Conservation (phyloP, 306 rosid genomes). For the Cucurbita moschata region DNA sequence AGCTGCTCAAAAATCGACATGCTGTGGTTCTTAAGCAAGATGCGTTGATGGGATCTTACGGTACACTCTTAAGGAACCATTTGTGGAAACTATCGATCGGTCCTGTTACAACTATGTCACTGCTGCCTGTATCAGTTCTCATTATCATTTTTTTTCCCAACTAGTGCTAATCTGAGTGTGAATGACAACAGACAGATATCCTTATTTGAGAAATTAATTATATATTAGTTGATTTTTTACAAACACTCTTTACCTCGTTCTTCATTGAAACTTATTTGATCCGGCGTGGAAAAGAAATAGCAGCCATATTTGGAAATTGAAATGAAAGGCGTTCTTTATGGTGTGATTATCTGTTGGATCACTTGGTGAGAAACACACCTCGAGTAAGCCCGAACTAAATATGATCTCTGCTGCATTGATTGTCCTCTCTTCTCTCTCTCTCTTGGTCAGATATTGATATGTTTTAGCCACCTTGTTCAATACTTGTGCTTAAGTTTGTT, state of each 20-base stretch:
- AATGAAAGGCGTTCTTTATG: neutral
- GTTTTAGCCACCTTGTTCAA: neutral
- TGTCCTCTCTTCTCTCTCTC: neutral
- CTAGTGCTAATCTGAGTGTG: constrained; percentile 39
- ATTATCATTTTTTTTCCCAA: constrained; percentile 8
- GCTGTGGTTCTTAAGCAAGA: constrained; percentile 59
- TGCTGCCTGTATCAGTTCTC: constrained; percentile 31
- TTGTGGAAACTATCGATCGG: constrained; percentile 39
- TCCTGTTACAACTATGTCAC: constrained; percentile 32
- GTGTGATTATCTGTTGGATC: neutral
- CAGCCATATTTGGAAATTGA: neutral
- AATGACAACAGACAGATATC: constrained; percentile 33
- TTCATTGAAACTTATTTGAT: constrained; percentile 6
- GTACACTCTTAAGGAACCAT: constrained; percentile 20
- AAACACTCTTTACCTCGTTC: constrained; percentile 19
- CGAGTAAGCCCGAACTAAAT: neutral
- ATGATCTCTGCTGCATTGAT: neutral
- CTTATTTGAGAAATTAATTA: constrained; percentile 28
- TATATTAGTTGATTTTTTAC: constrained; percentile 10
- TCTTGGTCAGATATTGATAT: neutral
- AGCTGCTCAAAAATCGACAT: constrained; percentile 62
- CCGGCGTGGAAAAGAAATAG: neutral
- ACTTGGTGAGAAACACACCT: neutral
- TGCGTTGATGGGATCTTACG: constrained; percentile 6
- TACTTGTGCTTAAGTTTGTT: neutral